Conservation (phyloP, 495 filamentous ascomycete genomes). For the Penicillium mononematosum region DNA sequence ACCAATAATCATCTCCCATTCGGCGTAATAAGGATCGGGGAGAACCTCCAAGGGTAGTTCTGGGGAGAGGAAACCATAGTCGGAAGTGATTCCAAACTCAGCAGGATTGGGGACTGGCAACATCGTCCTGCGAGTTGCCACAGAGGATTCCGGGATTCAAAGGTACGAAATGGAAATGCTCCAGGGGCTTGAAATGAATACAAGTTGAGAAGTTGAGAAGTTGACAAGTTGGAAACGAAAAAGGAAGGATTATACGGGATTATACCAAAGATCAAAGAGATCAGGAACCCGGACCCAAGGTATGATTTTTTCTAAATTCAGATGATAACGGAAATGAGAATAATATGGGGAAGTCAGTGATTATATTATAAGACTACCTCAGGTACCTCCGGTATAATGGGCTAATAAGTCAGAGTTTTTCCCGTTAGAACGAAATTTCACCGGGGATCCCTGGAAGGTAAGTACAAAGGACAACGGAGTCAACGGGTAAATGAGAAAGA, state of each 20-base stretch:
- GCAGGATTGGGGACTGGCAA: conserved; percentile 72
- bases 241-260: too few species aligned
- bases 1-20: conserved; percentile 81
- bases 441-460: conserved; percentile 3
- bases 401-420: conserved; percentile 12
- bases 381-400: too few species aligned
- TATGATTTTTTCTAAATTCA: too few species aligned
- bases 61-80: conserved; percentile 84
- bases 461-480: background rate
- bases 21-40: conserved; percentile 84
- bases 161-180: background rate
- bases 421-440: conserved; percentile 15
- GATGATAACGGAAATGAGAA: background rate
- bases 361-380: too few species aligned
- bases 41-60: conserved; percentile 76
- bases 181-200: too few species aligned
- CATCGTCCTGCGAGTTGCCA: conserved; percentile 51
- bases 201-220: too few species aligned
- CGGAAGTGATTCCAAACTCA: conserved; percentile 85
- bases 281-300: too few species aligned
- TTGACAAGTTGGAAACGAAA: background rate
- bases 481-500: background rate
- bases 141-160: conserved; percentile 8
- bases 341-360: too few species aligned
- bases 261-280: too few species aligned